Evolutionary conservation across 441 rosid genomes (phyloP), one percentile per base, ranked within the genome.

Genomic region (Bocquillonia castaneifolia): DNA sequence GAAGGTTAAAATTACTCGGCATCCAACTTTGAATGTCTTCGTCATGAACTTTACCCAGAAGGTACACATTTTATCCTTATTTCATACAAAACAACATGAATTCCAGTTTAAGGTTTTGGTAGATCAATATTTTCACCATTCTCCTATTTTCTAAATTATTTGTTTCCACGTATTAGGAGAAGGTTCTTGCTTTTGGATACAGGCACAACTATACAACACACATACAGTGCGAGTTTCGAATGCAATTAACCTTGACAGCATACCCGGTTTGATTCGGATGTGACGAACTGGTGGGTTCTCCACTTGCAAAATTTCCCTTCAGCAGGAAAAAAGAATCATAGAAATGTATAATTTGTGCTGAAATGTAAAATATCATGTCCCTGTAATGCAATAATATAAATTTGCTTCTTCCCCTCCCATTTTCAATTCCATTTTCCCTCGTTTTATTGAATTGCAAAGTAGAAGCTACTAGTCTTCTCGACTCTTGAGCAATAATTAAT

Each of bases 1-100:
- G 90, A 87, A 78, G 83, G 91, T 83, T 91, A 17, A 59, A 44
- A 59, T 9, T 9, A 81, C 57, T 44, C 31, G 44, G 55, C 22
- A 47, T 32, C 10, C 59, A 53, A 60, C 72, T 45, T 51, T 47
- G 40, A 18, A 13, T 32, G 45, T 54, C 51, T 50, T 59, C 40
- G 22, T 40, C 66, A 42, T 59, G 59, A 51, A 42, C 42, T 68
- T 65, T 45, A 55, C 34, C 29, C 62, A 37, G 56, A 70, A 40
- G 78, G 80, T 81, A 71, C 50, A 50, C 34, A 29, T 28, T 29
- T 28, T 47, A 0, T 0, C 54, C 69, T 39, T 58, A 32, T 12
- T 22, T 59, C 2, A 28, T 31, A 13, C 36, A 4, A 5, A 25
- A 18, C 42, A 23, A 10, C 28, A 50, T 6, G 34, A 2, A 64